Evolutionary conservation across 805 yeast genomes (phyloP), one percentile per base, ranked within the genome.

Genomic region (Candida peoriensis): DNA sequence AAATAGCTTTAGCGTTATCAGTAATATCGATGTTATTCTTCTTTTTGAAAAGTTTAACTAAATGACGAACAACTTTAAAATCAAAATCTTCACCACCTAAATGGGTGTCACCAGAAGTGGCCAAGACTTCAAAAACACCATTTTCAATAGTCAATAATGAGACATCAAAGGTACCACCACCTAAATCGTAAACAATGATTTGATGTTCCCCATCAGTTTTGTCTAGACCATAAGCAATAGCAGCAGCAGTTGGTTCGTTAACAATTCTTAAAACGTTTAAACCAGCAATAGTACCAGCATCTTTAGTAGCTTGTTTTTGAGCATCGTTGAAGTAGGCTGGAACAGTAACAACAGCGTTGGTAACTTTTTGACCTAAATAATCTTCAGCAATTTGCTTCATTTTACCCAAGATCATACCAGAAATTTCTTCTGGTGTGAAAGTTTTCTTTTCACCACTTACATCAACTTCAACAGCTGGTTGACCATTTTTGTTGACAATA

Each of bases 31-130:
- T 81, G 55, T 75, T 75, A 63, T 88, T 79, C 74, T 90, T 90
- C 80, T 93, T 85, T 77, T 89, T 87, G 73, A 88, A 88, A 38
- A 78, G 72, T 68, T 82, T 83, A 58, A 78, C 74, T 61, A 89
- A 84, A 67, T 86, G 93, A 66, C 80, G 80, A 46, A 87, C 89
- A 58, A 87, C 81, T 65, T 87, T 78, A 72, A 74, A 78, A 68
- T 87, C 96, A 54, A 87, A 87, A 69, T 87, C 96, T 72, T 87
- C 95, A 77, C 96, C 96, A 76, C 96, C 96, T 67, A 87, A 77
- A 64, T 87, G 96, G 44, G 96, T 87, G 63, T 87, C 95, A 81
- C 96, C 96, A 43, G 94, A 87, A 44, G 96, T 86, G 37, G 95
- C 89, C 66, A 82, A 76, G 37, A 86, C 96, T 69, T 86, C 95